phyloP scores from a whole-genome alignment of 371 early-diverging fungal genomes.

The Neoconidiobolus thromboides region DNA sequence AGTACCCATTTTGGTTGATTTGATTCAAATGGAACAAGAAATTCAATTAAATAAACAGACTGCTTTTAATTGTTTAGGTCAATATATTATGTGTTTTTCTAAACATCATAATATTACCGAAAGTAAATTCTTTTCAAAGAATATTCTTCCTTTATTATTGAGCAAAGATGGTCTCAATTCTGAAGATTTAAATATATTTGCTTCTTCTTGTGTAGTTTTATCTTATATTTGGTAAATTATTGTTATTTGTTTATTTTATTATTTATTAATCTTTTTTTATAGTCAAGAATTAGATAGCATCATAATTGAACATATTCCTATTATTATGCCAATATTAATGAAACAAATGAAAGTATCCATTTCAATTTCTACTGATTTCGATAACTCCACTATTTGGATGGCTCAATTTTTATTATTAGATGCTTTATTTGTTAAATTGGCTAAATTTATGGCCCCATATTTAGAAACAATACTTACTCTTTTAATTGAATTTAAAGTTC shows the following conservation, averaged over 20 bases:
- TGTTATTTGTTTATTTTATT: background rate
- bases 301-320: background rate
- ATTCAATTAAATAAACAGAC: conserved; percentile 52
- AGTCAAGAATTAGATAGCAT: background rate
- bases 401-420: conserved; percentile 50
- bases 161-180: conserved; percentile 28
- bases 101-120: conserved; percentile 28
- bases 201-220: conserved; percentile 18
- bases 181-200: conserved; percentile 34
- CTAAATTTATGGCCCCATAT: conserved; percentile 72
- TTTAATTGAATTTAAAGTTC: background rate
- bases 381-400: conserved; percentile 22
- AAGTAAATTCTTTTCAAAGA: conserved; percentile 17
- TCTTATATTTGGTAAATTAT: background rate
- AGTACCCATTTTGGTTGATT: conserved; percentile 19
- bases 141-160: conserved; percentile 33
- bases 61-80: conserved; percentile 55
- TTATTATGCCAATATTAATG: background rate
- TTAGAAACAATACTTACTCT: conserved; percentile 28
- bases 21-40: conserved; percentile 24
- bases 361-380: conserved; percentile 1
- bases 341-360: conserved; percentile 1
- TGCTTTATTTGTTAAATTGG: conserved; percentile 43
- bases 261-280: background rate
- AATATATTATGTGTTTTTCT: conserved; percentile 46